These are phyloP conservation scores for Boletus rufocinnamomeus DNA, from an alignment of 768 basidiomycete species.

Conservation along the genomic window DNA sequence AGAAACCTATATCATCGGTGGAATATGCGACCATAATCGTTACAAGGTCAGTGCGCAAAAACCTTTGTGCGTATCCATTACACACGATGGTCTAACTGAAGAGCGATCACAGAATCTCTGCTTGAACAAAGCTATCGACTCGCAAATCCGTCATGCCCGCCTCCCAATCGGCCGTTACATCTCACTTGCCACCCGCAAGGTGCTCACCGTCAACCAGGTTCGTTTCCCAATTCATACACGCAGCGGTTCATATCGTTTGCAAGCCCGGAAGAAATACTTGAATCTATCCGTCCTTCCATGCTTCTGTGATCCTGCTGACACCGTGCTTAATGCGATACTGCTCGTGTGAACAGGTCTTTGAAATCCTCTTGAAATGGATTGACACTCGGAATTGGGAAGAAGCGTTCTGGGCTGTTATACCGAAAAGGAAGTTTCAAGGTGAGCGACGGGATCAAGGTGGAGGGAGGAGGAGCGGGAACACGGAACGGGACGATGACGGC, in stretches of 20 bases:
- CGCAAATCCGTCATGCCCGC: conserved; percentile 80
- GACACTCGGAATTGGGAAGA: conserved; percentile 83
- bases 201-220: conserved; percentile 94
- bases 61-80: neutral
- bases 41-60: conserved; percentile 65
- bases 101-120: conserved; percentile 71
- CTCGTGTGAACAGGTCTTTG: conserved; percentile 57
- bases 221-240: conserved; percentile 10
- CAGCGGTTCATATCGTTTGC: conserved; percentile 1
- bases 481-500: neutral
- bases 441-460: conserved; percentile 17
- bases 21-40: conserved; percentile 93
- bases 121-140: conserved; percentile 75
- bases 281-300: neutral
- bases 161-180: conserved; percentile 95
- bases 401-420: conserved; percentile 87
- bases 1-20: conserved; percentile 93
- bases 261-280: conserved; percentile 2
- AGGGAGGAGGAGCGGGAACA: conserved; percentile 1
- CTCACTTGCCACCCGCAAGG: conserved; percentile 85
- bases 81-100: conserved; percentile 16
- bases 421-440: conserved; percentile 81
- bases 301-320: conserved; percentile 4
- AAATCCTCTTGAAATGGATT: conserved; percentile 90
- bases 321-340: conserved; percentile 1